Percentiles rank a stretch among this genome's conserved stretches.
Evolutionary conservation across 177 flowering plant genomes (phyloP).

Genomic region (Vitis hybrid): DNA sequence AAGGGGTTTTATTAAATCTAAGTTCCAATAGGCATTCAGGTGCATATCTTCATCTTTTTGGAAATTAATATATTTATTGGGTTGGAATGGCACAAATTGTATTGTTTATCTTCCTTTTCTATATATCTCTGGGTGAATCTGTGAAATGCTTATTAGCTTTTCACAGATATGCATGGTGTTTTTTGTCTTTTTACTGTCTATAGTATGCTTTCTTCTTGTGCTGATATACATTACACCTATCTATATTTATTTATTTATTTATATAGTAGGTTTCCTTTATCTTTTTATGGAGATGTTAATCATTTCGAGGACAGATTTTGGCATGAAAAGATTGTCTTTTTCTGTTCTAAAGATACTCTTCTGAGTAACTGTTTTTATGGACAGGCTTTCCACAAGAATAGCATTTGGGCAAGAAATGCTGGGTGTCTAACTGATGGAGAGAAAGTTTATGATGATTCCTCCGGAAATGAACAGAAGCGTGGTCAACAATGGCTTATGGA

Average conservation of each 20-base stretch:
- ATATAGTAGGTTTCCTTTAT: background rate
- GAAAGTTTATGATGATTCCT: constrained; percentile 21
- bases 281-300: background rate
- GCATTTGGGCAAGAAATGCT: constrained; percentile 27
- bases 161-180: background rate
- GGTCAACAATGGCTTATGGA: constrained; percentile 40
- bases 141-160: background rate
- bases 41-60: background rate
- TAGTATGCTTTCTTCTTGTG: background rate
- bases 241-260: background rate
- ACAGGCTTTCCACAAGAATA: constrained; percentile 37
- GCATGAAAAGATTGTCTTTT: background rate
- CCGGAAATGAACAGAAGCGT: constrained; percentile 30
- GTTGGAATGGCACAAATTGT: background rate
- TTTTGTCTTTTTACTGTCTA: background rate
- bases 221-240: background rate
- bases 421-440: constrained; percentile 33
- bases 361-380: background rate
- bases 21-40: background rate
- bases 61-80: background rate
- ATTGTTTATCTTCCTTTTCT: background rate
- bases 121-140: background rate
- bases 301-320: background rate
- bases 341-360: background rate
- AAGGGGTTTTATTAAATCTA: background rate